Evolutionary conservation across 768 basidiomycete genomes (phyloP).

Genomic region (Amanita exitialis): DNA sequence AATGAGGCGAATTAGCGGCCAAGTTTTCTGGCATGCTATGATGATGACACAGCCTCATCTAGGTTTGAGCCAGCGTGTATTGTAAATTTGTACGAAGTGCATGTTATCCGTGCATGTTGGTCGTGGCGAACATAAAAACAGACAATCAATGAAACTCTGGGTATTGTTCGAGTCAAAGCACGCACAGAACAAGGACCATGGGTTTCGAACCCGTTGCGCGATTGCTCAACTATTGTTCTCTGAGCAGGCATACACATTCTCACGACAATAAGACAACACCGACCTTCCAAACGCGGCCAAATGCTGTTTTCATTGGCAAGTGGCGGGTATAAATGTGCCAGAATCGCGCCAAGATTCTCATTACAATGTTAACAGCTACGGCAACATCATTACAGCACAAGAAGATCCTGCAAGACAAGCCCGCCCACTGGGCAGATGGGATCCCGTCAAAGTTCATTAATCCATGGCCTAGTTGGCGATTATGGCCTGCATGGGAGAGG

Average conservation of each 20-base stretch:
- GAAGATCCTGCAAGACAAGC: conserved; percentile 8
- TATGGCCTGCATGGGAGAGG: conserved; percentile 10
- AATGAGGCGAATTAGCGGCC: background rate
- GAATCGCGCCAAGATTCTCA: background rate
- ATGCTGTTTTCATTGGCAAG: background rate
- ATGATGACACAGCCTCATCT: background rate
- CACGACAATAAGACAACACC: too few species aligned
- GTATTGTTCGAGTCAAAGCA: background rate
- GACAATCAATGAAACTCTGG: background rate
- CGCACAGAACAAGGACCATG: too few species aligned
- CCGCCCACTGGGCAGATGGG: conserved; percentile 17
- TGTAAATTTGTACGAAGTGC: background rate
- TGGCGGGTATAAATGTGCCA: background rate
- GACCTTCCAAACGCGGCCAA: background rate
- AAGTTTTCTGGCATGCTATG: background rate
- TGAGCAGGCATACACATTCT: too few species aligned
- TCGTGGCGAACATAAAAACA: background rate
- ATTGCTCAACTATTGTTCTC: background rate
- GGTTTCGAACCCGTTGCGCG: background rate
- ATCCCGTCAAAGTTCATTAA: conserved; percentile 15
- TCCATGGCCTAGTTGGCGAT: conserved; percentile 19
- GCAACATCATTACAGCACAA: background rate
- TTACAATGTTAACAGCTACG: background rate
- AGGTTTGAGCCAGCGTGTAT: background rate
- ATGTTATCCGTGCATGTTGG: background rate